A percentile compares a stretch with the other conserved stretches of the same genome.
Conservation (phyloP, 495 filamentous ascomycete genomes). For the Aspergillus olivimuriae region DNA sequence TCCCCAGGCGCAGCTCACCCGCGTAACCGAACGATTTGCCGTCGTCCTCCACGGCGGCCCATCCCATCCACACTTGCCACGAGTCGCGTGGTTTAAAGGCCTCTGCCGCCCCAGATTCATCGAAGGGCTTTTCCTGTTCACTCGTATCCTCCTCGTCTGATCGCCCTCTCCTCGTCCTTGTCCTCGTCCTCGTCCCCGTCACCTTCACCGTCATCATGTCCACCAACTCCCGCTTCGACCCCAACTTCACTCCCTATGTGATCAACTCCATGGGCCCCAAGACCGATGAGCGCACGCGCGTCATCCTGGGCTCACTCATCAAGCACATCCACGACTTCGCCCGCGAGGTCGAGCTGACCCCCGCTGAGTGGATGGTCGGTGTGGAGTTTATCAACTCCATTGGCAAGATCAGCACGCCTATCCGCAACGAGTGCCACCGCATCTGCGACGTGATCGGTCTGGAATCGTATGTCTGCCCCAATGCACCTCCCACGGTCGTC, state of each 20-base stretch:
- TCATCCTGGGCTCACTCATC: constrained; percentile 60
- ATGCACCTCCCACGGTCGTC: not conserved
- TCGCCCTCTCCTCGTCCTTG: too few species aligned
- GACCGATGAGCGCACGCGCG: constrained; percentile 58
- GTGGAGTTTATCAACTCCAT: constrained; percentile 56
- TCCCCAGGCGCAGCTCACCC: too few species aligned
- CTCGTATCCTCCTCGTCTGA: too few species aligned
- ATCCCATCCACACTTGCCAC: too few species aligned
- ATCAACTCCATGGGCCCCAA: constrained; percentile 72
- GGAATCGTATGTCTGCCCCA: constrained; percentile 55
- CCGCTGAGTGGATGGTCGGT: constrained; percentile 74
- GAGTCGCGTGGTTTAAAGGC: too few species aligned
- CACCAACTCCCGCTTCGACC: constrained; percentile 50
- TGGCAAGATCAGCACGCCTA: constrained; percentile 49
- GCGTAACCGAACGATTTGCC: too few species aligned
- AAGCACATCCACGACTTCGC: constrained; percentile 78
- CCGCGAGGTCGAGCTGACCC: constrained; percentile 72
- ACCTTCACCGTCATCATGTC: too few species aligned
- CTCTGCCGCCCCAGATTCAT: too few species aligned
- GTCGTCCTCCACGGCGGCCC: too few species aligned
- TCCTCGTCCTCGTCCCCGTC: too few species aligned
- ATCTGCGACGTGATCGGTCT: constrained; percentile 75
- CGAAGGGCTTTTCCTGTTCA: too few species aligned
- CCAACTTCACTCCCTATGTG: constrained; percentile 69
- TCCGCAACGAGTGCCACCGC: constrained; percentile 71